Evolutionary conservation across 2,329 filamentous ascomycete species (phyloP), one percentile per base, ranked within the genome.

Genomic region (Epichloe amarillans): DNA sequence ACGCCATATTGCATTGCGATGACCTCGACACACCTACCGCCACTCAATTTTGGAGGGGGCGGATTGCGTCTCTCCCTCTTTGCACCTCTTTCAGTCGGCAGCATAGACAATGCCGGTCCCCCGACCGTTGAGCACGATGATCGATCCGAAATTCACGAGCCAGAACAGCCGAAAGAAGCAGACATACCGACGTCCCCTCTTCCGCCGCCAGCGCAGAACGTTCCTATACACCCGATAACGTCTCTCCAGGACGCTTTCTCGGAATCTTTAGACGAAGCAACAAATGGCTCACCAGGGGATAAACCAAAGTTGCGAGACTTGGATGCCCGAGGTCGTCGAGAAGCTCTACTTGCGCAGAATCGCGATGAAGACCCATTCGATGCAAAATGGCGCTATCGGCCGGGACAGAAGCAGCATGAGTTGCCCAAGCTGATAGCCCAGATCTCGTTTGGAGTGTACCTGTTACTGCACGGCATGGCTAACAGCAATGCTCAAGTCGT

Each of bases 391-490:
- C 81, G 84, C 52, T 83, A 86, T 64, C 80, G 83, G 49, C 76
- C 82, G 0, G 82, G 81, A 42, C 87, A 93, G 63, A 79, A 80
- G 60, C 84, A 88, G 62, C 93, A 97, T 63, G 88, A 94, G 55
- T 72, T 97, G 53, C 84, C 84, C 73, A 96, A 96, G 69, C 79
- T 96, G 46, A 79, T 94, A 62, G 83, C 91, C 15, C 91, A 97
- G 67, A 90, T 97, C 58, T 84, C 88, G 1, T 97, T 97, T 65
- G 91, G 93, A 19, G 83, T 97, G 38, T 90, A 96, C 65, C 73
- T 97, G 43, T 70, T 97, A 52, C 80, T 94, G 50, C 83, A 90
- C 60, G 82, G 83, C 54, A 80, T 94, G 64, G 90, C 93, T 49
- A 95, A 91, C 66, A 94, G 88, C 58, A 86, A 95, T 57, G 76